Percentiles rank a stretch among this genome's conserved stretches.
Evolutionary conservation across 306 rosid genomes (phyloP).

Genomic region (Trifolium repens): DNA sequence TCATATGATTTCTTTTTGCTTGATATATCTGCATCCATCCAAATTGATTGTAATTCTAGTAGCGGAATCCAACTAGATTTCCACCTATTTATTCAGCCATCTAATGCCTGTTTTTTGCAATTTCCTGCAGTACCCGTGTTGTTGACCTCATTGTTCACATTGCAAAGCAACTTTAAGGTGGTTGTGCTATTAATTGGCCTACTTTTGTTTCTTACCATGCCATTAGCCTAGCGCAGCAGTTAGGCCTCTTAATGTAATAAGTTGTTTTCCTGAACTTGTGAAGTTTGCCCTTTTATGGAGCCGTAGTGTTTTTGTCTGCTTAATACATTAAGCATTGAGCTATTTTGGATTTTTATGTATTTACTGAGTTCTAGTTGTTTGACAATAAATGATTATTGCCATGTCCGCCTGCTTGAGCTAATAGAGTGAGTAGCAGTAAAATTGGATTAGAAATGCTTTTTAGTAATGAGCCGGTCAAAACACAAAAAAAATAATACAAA

Average conservation of each 20-base stretch:
- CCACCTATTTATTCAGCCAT: neutral
- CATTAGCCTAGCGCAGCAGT: neutral
- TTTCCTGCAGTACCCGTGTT: conserved; percentile 67
- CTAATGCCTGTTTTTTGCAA: conserved; percentile 30
- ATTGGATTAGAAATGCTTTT: neutral
- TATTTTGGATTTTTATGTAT: conserved; percentile 6
- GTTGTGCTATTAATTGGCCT: neutral
- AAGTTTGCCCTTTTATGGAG: neutral
- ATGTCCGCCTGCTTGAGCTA: neutral
- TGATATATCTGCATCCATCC: neutral
- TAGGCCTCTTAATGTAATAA: conserved; percentile 40
- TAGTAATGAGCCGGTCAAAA: too few relatives aligned
- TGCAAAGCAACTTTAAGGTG: conserved; percentile 44
- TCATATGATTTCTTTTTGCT: neutral
- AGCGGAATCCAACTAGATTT: neutral
- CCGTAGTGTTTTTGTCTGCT: conserved; percentile 14
- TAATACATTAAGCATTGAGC: conserved; percentile 1
- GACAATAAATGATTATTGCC: neutral
- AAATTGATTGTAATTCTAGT: neutral
- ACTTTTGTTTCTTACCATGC: neutral
- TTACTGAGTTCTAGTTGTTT: neutral
- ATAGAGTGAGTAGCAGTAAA: neutral
- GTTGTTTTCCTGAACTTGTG: conserved; percentile 13
- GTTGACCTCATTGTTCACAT: conserved; percentile 65
- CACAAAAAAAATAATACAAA: too few relatives aligned